Base-by-base conservation (phyloP, 257 asterid species). In the Catharanthus roseus region DNA sequence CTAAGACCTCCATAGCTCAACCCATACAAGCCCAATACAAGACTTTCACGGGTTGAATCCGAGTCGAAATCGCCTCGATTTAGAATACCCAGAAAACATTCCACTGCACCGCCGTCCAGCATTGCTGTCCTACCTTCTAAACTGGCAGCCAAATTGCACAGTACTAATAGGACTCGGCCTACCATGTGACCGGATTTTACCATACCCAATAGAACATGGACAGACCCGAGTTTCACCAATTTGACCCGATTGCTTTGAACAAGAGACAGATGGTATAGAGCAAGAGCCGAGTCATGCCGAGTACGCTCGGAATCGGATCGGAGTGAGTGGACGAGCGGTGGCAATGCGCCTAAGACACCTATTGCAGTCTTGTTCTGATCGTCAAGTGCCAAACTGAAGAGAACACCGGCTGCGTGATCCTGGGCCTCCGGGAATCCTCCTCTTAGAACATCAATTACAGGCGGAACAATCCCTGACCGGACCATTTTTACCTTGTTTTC, bases 371-470 rank as follows among this genome's bases (percentile, higher is more conserved):
- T 91, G 81, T 91, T 95, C 77, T 85, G 90, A 71, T 88, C 89
- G 55, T 95, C 97, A 6, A 91, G 89, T 0, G 99, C 93, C 58
- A 95, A 70, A 63, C 99, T 91, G 81, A 95, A 95, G 72, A 95
- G 81, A 6, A 88, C 97, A 1, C 97, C 97, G 7, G 96, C 99
- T 0, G 96, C 97, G n/a, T 95, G 97, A 70, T 95, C 99, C 77
- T 78, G 95, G 55, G 97, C 78, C 23, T 95, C 99, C 0, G 80
- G 71, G 70, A 71, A 79, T 33, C 97, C 97, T 21, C 84, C 83
- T 31, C 80, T 77, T 4, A 95, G 72, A 47, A 87, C 92, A 73
- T 89, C 92, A 75, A 95, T 88, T 63, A 95, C 26, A 11, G 90
- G 87, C 0, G 96, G 97, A 24, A 95, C 93, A 23, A 95, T 85